A percentile compares a stretch with the other conserved stretches of the same genome.
phyloP scores from a whole-genome alignment of 257 asterid species.

The Penstemon newberryi region DNA sequence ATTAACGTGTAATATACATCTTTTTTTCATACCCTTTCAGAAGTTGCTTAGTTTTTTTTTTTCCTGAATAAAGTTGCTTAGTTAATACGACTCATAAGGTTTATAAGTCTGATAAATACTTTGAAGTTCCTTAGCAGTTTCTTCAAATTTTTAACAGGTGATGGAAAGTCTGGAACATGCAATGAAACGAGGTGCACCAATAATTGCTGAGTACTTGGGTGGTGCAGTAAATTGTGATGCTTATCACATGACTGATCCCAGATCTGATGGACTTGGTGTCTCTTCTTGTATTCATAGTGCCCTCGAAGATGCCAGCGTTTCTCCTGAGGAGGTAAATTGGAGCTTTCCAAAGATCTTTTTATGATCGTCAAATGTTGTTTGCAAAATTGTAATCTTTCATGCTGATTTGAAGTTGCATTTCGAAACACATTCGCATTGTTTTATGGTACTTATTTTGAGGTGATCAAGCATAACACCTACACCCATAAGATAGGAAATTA shows the following conservation, averaged over 20 bases:
- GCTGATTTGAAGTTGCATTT: too few relatives aligned
- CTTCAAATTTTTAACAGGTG: conserved; percentile 49
- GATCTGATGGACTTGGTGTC: conserved; percentile 96
- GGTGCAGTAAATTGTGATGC: conserved; percentile 97
- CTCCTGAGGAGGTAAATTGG: conserved; percentile 77
- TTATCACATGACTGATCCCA: conserved; percentile 96
- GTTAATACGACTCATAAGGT: conserved; percentile 1
- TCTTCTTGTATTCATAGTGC: conserved; percentile 80
- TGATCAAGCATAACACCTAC: too few relatives aligned
- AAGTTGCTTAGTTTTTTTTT: not conserved
- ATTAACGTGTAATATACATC: conserved; percentile 8
- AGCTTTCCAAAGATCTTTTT: not conserved
- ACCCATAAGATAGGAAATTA: too few relatives aligned
- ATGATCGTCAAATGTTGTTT: not conserved
- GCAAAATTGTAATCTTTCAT: too few relatives aligned
- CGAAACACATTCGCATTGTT: too few relatives aligned
- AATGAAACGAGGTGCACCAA: conserved; percentile 86
- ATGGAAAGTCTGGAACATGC: conserved; percentile 99
- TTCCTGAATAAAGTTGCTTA: too few relatives aligned
- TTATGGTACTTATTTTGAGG: too few relatives aligned
- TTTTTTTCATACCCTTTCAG: not conserved
- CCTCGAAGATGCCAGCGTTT: conserved; percentile 89
- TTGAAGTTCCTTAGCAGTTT: conserved; percentile 17
- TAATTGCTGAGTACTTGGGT: conserved; percentile 93
- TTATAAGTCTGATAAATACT: not conserved